Evolutionary conservation across 495 filamentous ascomycete genomes (phyloP).

Genomic region (Polyplosphaeria fusca): DNA sequence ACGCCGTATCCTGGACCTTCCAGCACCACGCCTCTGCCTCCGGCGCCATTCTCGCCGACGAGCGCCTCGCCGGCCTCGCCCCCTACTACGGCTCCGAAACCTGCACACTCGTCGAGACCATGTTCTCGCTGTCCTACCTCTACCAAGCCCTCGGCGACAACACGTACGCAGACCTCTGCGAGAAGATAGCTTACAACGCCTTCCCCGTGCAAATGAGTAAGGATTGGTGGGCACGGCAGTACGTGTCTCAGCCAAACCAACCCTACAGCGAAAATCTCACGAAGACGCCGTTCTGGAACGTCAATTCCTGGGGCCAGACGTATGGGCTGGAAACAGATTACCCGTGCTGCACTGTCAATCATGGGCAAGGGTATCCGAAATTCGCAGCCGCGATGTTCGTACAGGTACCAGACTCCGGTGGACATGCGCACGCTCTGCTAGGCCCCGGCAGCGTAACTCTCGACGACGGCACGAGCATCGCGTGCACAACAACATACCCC

Average conservation of each 20-base stretch:
- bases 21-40: slow-evolving; percentile 44
- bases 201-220: slow-evolving; percentile 53
- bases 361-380: slow-evolving; percentile 60
- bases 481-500: slow-evolving; percentile 53
- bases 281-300: slow-evolving; percentile 51
- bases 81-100: slow-evolving; percentile 37
- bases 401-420: slow-evolving; percentile 33
- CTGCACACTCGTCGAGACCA: slow-evolving; percentile 33
- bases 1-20: slow-evolving; percentile 51
- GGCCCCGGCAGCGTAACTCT: slow-evolving; percentile 41
- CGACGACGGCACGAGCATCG: slow-evolving; percentile 35
- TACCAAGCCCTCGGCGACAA: slow-evolving; percentile 47
- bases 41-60: slow-evolving; percentile 38
- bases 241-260: slow-evolving; percentile 58
- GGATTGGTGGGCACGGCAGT: slow-evolving; percentile 62
- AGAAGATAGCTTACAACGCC: slow-evolving; percentile 59
- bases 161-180: slow-evolving; percentile 55
- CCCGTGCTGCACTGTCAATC: slow-evolving; percentile 62
- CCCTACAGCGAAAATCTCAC: slow-evolving; percentile 48
- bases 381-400: slow-evolving; percentile 43
- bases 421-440: slow-evolving; percentile 48
- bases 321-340: slow-evolving; percentile 47
- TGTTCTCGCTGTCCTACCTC: slow-evolving; percentile 38
- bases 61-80: slow-evolving; percentile 32
- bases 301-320: slow-evolving; percentile 44